These are phyloP conservation scores for Talaromyces atroroseus DNA, from an alignment of 2,329 filamentous ascomycete species.

Conservation along the genomic window DNA sequence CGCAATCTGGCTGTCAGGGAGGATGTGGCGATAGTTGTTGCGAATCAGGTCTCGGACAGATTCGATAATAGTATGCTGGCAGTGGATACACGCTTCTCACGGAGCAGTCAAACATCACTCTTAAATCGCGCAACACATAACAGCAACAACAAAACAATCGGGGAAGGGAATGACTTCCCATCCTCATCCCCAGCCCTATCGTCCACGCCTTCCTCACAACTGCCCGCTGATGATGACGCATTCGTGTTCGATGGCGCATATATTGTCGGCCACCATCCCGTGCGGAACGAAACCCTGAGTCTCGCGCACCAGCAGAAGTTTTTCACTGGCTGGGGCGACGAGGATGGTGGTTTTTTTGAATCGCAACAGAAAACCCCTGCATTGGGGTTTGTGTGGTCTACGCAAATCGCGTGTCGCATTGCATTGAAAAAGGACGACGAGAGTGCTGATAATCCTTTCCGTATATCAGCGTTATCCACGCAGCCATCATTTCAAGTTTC, in stretches of 20 bases:
- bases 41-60: conserved; percentile 92
- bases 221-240: conserved; percentile 24
- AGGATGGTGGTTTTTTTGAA: conserved; percentile 25
- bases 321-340: conserved; percentile 93
- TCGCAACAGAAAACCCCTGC: conserved; percentile 69
- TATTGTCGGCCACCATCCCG: conserved; percentile 34
- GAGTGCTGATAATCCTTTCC: conserved; percentile 32
- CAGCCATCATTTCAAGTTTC: not conserved
- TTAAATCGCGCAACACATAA: not conserved
- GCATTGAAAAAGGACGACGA: conserved; percentile 67
- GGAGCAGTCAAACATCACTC: not conserved
- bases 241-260: conserved; percentile 26
- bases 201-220: conserved; percentile 23
- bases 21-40: conserved; percentile 77
- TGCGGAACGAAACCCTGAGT: conserved; percentile 53
- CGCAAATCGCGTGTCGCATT: conserved; percentile 77
- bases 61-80: conserved; percentile 47
- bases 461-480: not conserved
- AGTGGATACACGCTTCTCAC: not conserved
- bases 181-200: conserved; percentile 1
- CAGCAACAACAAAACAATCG: not conserved
- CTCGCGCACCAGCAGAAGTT: conserved; percentile 89
- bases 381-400: conserved; percentile 83
- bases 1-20: conserved; percentile 69
- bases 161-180: not conserved